phyloP scores from a whole-genome alignment of 257 asterid genomes.

The Parsonsia alboflavescens region DNA sequence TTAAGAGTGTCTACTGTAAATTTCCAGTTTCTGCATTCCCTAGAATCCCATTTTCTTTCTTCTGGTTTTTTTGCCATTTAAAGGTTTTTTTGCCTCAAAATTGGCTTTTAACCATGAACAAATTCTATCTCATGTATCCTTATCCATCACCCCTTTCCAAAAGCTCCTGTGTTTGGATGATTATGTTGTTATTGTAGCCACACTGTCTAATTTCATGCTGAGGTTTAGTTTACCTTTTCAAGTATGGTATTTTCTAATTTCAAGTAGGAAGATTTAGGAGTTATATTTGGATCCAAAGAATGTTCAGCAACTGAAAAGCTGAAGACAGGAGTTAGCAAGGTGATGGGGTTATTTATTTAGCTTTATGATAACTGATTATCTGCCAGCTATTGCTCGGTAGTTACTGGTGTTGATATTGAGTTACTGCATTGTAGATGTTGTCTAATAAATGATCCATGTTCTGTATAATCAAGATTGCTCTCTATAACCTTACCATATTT shows the following conservation, averaged over 20 bases:
- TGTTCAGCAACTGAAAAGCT: background rate
- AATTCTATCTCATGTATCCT: background rate
- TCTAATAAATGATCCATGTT: too few relatives aligned
- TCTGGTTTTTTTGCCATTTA: constrained; percentile 5
- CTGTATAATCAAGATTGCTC: too few relatives aligned
- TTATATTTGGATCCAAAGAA: background rate
- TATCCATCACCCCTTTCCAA: background rate
- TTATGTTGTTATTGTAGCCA: background rate
- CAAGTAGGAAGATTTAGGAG: background rate
- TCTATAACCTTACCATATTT: too few relatives aligned
- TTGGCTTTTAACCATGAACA: background rate
- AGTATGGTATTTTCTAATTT: background rate
- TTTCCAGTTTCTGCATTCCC: constrained; percentile 11
- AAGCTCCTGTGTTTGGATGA: background rate
- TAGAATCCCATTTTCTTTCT: background rate
- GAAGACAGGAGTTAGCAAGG: background rate
- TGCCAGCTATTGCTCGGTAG: background rate
- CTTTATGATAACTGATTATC: background rate
- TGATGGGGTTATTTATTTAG: background rate
- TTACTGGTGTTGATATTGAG: too few relatives aligned
- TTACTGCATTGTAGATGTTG: too few relatives aligned
- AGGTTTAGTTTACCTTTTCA: background rate
- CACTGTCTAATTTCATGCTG: background rate
- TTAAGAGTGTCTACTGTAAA: constrained; percentile 16
- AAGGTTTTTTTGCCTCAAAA: background rate